phyloP scores from a whole-genome alignment of 2,329 filamentous ascomycete species.

The Pseudocercospora cruenta region DNA sequence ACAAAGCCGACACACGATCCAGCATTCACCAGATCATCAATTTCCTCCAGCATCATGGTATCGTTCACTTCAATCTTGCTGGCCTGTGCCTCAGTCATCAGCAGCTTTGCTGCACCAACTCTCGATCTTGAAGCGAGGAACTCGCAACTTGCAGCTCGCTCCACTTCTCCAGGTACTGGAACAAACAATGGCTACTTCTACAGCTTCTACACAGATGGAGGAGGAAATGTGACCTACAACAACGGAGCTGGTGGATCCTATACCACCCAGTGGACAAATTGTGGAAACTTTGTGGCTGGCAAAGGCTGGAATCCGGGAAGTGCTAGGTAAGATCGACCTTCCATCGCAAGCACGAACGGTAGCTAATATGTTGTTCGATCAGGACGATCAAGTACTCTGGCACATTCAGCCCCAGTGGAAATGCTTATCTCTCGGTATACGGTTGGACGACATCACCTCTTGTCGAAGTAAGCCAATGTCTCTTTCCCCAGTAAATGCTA shows the following conservation, averaged over 20 bases:
- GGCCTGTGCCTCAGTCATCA: conserved; percentile 40
- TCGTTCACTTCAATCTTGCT: conserved; percentile 38
- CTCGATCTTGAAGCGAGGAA: conserved; percentile 33
- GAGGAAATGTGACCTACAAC: conserved; percentile 57
- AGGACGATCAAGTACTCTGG: conserved; percentile 57
- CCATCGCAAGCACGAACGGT: neutral
- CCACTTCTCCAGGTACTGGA: conserved; percentile 53
- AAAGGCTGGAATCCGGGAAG: conserved; percentile 63
- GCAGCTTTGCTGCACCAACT: conserved; percentile 43
- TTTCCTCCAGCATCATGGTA: neutral
- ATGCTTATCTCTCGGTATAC: conserved; percentile 61
- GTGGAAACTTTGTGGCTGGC: conserved; percentile 60
- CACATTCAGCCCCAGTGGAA: conserved; percentile 52
- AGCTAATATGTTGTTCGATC: neutral
- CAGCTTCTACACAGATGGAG: conserved; percentile 63
- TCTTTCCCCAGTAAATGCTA: no score
- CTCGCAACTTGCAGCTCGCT: conserved; percentile 38
- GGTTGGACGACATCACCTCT: conserved; percentile 60
- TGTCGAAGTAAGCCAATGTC: conserved; percentile 49
- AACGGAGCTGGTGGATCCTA: conserved; percentile 57
- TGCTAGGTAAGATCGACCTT: conserved; percentile 45
- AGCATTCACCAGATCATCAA: neutral
- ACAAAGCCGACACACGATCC: no score
- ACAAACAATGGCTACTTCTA: conserved; percentile 63
- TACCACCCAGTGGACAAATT: conserved; percentile 50